phyloP scores from a whole-genome alignment of 2,329 filamentous ascomycete genomes.

The Metarhizium brunneum region DNA sequence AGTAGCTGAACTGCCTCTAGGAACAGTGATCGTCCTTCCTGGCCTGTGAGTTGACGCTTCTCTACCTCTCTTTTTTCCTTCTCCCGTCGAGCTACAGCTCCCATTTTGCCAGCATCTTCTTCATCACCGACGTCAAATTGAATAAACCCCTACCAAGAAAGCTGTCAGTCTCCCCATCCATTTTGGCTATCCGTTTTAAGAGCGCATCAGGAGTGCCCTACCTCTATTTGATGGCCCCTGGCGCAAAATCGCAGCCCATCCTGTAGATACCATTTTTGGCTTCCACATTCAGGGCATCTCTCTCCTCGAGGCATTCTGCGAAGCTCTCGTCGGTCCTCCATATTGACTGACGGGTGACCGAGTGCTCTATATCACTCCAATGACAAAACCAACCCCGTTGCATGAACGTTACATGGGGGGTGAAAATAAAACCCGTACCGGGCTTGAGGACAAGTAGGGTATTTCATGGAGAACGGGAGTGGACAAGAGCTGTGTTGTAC shows the following conservation, averaged over 20 bases:
- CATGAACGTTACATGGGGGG: neutral
- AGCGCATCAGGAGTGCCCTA: slow-evolving; percentile 23
- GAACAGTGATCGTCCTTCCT: slow-evolving; percentile 66
- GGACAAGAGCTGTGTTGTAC: neutral
- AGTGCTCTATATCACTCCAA: neutral
- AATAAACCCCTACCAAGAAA: slow-evolving; percentile 36
- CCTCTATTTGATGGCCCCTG: slow-evolving; percentile 71
- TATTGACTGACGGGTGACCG: slow-evolving; percentile 11
- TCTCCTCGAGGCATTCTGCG: slow-evolving; percentile 44
- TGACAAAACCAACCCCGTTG: neutral
- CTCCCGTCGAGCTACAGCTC: slow-evolving; percentile 45
- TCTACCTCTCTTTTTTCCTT: slow-evolving; percentile 46
- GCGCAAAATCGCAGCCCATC: slow-evolving; percentile 72
- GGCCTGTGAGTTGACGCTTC: slow-evolving; percentile 50
- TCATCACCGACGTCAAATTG: slow-evolving; percentile 55
- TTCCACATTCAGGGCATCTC: slow-evolving; percentile 57
- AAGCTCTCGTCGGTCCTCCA: slow-evolving; percentile 33
- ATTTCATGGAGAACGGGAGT: neutral
- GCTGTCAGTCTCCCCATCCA: neutral
- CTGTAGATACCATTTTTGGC: slow-evolving; percentile 61
- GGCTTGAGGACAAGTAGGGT: neutral
- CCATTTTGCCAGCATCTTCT: slow-evolving; percentile 56
- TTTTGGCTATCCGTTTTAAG: neutral
- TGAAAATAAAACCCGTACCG: neutral
- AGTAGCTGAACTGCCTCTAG: slow-evolving; percentile 79